Base-by-base conservation (phyloP, 2,329 filamentous ascomycete genomes). In the Neonectria coccinea region DNA sequence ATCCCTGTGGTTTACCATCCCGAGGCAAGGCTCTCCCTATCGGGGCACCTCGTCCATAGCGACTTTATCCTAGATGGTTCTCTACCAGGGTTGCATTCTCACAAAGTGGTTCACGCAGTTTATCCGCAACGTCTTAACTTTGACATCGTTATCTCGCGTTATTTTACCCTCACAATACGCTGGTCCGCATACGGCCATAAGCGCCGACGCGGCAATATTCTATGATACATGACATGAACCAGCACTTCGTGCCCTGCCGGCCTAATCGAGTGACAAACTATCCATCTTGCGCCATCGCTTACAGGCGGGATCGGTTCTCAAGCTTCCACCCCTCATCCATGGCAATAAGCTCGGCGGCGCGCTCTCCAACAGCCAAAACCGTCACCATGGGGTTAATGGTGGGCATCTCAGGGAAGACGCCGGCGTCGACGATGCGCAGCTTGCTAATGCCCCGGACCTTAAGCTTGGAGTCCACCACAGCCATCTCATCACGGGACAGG, bases 301-400 rank as follows among this genome's bases (percentile, higher is more conserved):
- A 80, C 70, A 80, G 69, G 58, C 74, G 74, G 44, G 78, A 70
- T 56, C 69, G 70, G 66, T 70, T 70, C 36, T 70, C 71, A 22
- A 74, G 73, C 73, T 79, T 80, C 78, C 78, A 81, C 50, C 79
- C 91, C 70, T 93, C 89, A 76, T 90, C 85, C 31, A 91, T 91
- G 76, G 79, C 79, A 66, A 97, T 91, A 78, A 97, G 79, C 84
- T 97, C 94, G 0, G 94, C 94, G 6, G 89, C 91, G 62, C 92
- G 86, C 87, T 97, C 94, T 8, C 92, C 94, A 73, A 97, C 88
- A 57, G 88, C 91, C 75, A 97, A 79, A 5, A 97, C 93, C 1
- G 93, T 97, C 75, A 97, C 82, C 94, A 97, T 96, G 64, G 92
- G 93, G 82, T 97, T 97, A 77, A 96, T 91, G 58, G 87, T 91